phyloP scores from a whole-genome alignment of 768 basidiomycete genomes.

The Galerina sulciceps region DNA sequence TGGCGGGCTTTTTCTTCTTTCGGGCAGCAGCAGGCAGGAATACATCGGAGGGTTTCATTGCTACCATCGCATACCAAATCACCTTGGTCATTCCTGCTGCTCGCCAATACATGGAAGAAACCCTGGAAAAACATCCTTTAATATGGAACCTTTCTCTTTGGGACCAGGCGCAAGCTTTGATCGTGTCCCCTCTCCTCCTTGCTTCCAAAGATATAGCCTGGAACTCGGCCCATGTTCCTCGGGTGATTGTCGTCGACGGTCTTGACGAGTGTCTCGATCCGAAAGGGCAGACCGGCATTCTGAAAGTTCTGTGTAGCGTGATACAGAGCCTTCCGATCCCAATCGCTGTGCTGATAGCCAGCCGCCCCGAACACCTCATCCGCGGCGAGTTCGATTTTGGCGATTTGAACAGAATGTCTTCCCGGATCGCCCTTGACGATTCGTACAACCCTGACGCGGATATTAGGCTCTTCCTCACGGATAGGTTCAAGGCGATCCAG shows the following conservation, averaged over 20 bases:
- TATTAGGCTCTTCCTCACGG: slow-evolving; percentile 7
- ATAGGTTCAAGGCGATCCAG: slow-evolving; percentile 2
- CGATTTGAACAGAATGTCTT: not conserved
- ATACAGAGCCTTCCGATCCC: not conserved
- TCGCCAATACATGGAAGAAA: not conserved
- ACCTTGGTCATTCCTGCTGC: not conserved
- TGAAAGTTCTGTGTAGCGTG: not conserved
- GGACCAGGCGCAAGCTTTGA: not conserved
- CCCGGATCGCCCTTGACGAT: slow-evolving; percentile 2
- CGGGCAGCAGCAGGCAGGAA: not conserved
- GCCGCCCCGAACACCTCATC: slow-evolving; percentile 14
- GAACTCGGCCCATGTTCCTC: not conserved
- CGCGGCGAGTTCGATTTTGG: not conserved
- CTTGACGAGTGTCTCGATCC: not conserved
- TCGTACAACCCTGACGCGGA: slow-evolving; percentile 8
- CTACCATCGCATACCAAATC: not conserved
- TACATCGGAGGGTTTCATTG: not conserved
- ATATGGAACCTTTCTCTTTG: not conserved
- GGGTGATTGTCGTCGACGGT: not conserved
- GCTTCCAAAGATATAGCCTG: not conserved
- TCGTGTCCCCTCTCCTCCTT: not conserved
- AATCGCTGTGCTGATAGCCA: slow-evolving; percentile 10
- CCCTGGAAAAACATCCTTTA: not conserved
- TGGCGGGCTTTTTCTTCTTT: not conserved
- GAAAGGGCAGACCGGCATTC: not conserved